Conservation (phyloP, 371 early-diverging fungal species). For the Circinella umbellata region DNA sequence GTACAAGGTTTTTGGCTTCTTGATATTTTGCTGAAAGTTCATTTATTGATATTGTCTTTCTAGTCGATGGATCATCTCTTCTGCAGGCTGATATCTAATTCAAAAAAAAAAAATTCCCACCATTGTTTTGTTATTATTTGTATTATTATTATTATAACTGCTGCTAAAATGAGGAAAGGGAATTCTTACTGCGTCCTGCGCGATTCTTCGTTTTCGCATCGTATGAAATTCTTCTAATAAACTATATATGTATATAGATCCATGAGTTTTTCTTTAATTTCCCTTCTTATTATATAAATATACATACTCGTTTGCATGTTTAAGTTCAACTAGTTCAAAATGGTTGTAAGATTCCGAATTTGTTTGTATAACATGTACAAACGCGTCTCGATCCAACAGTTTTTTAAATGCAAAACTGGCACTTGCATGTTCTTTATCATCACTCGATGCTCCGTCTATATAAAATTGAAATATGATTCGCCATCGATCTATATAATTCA, state of each 20-base stretch:
- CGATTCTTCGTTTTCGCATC: neutral
- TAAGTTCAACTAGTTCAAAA: conserved; percentile 8
- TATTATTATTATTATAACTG: too few relatives aligned
- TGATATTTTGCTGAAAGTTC: conserved; percentile 8
- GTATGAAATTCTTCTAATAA: conserved; percentile 3
- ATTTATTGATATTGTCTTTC: neutral
- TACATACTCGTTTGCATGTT: conserved; percentile 3
- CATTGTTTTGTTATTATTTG: too few relatives aligned
- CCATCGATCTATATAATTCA: neutral
- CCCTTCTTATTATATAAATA: neutral
- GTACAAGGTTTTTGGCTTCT: conserved; percentile 3
- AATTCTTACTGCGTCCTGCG: conserved; percentile 14
- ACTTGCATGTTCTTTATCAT: conserved; percentile 4
- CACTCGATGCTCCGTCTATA: neutral
- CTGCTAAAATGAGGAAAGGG: too few relatives aligned
- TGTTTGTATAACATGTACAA: conserved; percentile 9
- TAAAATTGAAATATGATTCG: neutral
- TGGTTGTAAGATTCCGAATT: neutral
- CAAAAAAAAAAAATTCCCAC: too few relatives aligned
- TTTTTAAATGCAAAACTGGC: conserved; percentile 10
- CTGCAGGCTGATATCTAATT: conserved; percentile 10
- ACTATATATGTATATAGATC: neutral
- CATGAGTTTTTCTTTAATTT: neutral
- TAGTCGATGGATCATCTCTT: neutral
- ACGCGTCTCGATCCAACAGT: conserved; percentile 4